Percentiles rank a stretch among this genome's conserved stretches.
Evolutionary conservation across 163 green algal genomes (phyloP).

Genomic region (Volvox carteri): DNA sequence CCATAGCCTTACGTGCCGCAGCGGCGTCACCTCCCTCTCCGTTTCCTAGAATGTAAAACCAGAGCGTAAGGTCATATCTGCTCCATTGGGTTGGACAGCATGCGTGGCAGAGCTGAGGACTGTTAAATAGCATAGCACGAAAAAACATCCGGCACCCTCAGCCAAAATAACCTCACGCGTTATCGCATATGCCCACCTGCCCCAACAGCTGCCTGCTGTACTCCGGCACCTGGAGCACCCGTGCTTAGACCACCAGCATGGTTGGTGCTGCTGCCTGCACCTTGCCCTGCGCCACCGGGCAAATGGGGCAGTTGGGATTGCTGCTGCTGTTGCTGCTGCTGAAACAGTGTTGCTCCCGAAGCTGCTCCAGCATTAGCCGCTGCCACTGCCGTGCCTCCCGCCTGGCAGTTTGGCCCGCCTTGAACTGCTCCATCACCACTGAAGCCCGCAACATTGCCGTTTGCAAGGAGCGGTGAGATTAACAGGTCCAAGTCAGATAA

Average conservation of each 20-base stretch:
- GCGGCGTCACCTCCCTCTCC: background rate
- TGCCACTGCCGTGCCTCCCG: background rate
- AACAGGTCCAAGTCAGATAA: conserved; percentile 50
- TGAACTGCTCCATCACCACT: conserved; percentile 1
- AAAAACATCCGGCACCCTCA: too few relatives aligned
- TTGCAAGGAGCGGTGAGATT: conserved; percentile 44
- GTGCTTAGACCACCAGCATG: background rate
- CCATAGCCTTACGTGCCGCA: conserved; percentile 26
- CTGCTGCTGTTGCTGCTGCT: conserved; percentile 3
- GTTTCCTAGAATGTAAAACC: background rate
- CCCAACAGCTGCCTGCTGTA: background rate
- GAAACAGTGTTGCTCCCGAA: background rate
- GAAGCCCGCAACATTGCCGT: background rate
- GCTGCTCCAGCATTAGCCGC: background rate
- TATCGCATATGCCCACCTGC: conserved; percentile 16
- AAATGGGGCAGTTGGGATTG: background rate
- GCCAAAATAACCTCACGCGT: too few relatives aligned
- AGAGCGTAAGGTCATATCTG: too few relatives aligned
- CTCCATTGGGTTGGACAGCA: too few relatives aligned
- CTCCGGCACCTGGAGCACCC: background rate
- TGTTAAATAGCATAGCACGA: too few relatives aligned
- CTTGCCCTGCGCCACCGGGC: background rate
- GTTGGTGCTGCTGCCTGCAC: background rate
- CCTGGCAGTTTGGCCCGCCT: background rate
- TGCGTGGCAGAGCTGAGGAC: too few relatives aligned